A percentile compares a stretch with the other conserved stretches of the same genome.
These are phyloP conservation scores for Arthroderma sp. DNA, from an alignment of 2,329 filamentous ascomycete genomes.

Conservation along the genomic window DNA sequence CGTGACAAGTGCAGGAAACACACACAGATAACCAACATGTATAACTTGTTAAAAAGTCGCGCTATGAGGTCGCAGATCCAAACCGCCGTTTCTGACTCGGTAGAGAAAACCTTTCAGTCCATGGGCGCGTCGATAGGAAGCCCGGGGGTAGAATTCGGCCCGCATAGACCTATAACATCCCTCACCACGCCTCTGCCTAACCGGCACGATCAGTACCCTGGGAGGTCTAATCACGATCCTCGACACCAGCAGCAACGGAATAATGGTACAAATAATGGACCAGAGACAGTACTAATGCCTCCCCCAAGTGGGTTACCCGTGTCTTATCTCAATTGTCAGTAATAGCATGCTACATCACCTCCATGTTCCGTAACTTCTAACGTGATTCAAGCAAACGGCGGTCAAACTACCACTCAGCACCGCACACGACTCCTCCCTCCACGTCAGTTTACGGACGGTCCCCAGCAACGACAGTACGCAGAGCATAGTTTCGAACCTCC, in stretches of 20 bases:
- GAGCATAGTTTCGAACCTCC: background rate
- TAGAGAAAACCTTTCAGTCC: constrained; percentile 33
- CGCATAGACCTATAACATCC: constrained; percentile 10
- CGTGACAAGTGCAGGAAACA: constrained; percentile 59
- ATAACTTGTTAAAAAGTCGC: constrained; percentile 43
- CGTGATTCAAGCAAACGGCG: constrained; percentile 5
- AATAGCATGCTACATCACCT: background rate
- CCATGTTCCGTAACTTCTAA: background rate
- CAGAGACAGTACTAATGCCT: constrained; percentile 18
- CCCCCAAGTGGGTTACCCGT: constrained; percentile 15
- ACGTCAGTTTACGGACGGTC: background rate
- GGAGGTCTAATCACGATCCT: constrained; percentile 19
- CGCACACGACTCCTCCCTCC: constrained; percentile 10
- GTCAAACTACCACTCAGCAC: constrained; percentile 8
- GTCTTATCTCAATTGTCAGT: constrained; percentile 16
- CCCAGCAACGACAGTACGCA: background rate
- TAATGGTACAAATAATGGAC: constrained; percentile 21
- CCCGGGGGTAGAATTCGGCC: constrained; percentile 6
- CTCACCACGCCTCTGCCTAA: constrained; percentile 15
- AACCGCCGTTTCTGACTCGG: constrained; percentile 41
- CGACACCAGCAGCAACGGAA: constrained; percentile 27
- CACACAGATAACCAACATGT: constrained; percentile 51
- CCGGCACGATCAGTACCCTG: constrained; percentile 13
- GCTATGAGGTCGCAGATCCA: constrained; percentile 42
- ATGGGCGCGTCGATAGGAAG: constrained; percentile 14